Percentiles rank a stretch among this genome's conserved stretches.
phyloP scores from a whole-genome alignment of 1,284 basidiomycete species.

The Pisolithus thermaeus region DNA sequence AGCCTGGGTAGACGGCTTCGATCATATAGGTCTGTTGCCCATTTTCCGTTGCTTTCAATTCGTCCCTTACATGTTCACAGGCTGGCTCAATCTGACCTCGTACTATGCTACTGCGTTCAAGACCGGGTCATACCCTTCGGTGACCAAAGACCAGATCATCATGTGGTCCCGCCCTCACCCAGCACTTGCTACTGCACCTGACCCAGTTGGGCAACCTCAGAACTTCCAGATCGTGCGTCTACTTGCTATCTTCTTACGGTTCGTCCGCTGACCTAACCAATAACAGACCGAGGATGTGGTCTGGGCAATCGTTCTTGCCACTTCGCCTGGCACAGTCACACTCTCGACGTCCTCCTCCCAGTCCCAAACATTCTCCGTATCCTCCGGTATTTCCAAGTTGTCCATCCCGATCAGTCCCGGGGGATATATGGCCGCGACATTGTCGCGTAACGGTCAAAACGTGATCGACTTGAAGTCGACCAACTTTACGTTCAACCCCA shows the following conservation, averaged over 20 bases:
- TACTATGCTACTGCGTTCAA: conserved; percentile 77
- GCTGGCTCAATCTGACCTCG: conserved; percentile 58
- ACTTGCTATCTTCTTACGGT: neutral
- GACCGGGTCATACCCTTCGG: conserved; percentile 59
- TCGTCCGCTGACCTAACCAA: conserved; percentile 6
- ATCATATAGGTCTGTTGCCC: conserved; percentile 46
- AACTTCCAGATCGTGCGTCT: conserved; percentile 47
- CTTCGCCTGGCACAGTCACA: conserved; percentile 45
- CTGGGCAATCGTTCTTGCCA: conserved; percentile 65
- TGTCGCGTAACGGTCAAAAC: conserved; percentile 48
- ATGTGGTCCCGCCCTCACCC: conserved; percentile 76
- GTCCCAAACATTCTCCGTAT: conserved; percentile 45
- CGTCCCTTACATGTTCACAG: conserved; percentile 23
- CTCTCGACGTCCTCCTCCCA: conserved; percentile 43
- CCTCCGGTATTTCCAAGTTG: conserved; percentile 62
- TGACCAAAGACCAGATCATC: conserved; percentile 61
- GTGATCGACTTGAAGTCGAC: conserved; percentile 46
- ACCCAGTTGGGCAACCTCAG: conserved; percentile 48
- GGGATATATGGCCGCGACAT: conserved; percentile 52
- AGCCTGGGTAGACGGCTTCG: conserved; percentile 61
- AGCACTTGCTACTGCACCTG: conserved; percentile 45
- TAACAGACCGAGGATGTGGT: conserved; percentile 46
- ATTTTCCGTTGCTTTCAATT: neutral
- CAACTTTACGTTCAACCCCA: conserved; percentile 48
- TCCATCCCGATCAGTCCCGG: conserved; percentile 54